Evolutionary conservation across 192 early-diverging fungal genomes (phyloP).

Genomic region (Backusella tuberculispora): DNA sequence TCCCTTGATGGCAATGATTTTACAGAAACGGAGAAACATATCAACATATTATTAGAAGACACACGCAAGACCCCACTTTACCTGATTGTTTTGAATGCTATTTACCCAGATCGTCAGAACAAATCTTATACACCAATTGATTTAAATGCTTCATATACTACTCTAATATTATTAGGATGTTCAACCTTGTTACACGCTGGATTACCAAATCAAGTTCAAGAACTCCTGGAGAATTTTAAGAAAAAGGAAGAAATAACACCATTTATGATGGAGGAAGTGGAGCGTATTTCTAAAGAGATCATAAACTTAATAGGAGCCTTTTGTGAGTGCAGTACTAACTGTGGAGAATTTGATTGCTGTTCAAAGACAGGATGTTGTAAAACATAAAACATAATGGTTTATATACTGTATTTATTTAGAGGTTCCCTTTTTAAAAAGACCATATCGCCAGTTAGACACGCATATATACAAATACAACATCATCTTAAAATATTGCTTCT

Average conservation of each 20-base stretch:
- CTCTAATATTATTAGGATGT: conserved; percentile 62
- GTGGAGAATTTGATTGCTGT: not conserved
- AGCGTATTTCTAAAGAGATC: conserved; percentile 55
- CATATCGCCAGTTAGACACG: too few species aligned
- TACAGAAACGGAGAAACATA: conserved; percentile 37
- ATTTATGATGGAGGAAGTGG: conserved; percentile 54
- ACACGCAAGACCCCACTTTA: conserved; percentile 47
- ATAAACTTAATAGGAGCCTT: conserved; percentile 57
- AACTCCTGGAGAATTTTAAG: conserved; percentile 42
- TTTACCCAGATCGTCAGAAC: conserved; percentile 27
- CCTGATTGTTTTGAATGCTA: conserved; percentile 42
- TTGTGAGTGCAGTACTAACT: conserved; percentile 56
- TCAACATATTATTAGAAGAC: conserved; percentile 45
- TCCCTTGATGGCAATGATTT: conserved; percentile 25
- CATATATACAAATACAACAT: too few species aligned
- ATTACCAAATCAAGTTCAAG: conserved; percentile 47
- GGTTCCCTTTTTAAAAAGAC: too few species aligned
- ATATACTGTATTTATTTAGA: not conserved
- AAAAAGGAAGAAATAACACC: conserved; percentile 34
- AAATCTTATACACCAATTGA: conserved; percentile 24
- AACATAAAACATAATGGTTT: not conserved
- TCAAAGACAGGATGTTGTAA: not conserved
- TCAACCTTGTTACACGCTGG: conserved; percentile 56
- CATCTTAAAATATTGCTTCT: too few species aligned
- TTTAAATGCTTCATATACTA: conserved; percentile 52